Evolutionary conservation across 2,329 filamentous ascomycete species (phyloP), one percentile per base, ranked within the genome.

Genomic region (Clathrospora elynae): DNA sequence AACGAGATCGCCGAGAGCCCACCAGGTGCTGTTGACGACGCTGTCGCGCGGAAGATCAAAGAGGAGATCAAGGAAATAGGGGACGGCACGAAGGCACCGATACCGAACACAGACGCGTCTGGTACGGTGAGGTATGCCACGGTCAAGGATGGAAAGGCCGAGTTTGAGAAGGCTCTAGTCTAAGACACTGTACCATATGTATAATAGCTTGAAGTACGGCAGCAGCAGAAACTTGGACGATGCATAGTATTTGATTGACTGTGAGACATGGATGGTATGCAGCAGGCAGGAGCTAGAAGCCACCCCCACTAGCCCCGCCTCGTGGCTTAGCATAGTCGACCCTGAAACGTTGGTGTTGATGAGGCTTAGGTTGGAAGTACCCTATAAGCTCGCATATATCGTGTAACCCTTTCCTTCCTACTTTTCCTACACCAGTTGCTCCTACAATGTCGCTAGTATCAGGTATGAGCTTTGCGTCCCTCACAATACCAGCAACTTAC

Each of bases 1-100:
- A 91, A 95, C 56, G 93, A 97, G 72, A 88, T 96, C 48, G 92
- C 92, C 1, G 86, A 91, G 63, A 78, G 84, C 5, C 87, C 90
- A 20, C 82, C 89, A 0, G 92, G 91, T 1, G 78, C 79, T 1
- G 79, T 88, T 0, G 75, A 82, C 2, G 75, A 81, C 23, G 84
- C 84, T 2, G 62, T 67, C 1, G 35, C 59, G 2, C 53, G 57
- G 12, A 69, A 67, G 43, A 69, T 69, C 44, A 57, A 59, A 17
- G 59, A 66, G n/a, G 66, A 69, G 30, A 64, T 69, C 48, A 67
- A 64, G 45, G 59, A 65, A 10, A 64, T 69, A 26, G 56, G 33
- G 23, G 42, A 49, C 12, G 56, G 55, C 8, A 50, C 53, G 6
- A 51, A 34, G 20, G 43, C 57, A 23, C 55, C 56, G 2, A 49